Conservation (phyloP, 2,329 filamentous ascomycete genomes). For the Neocatenulostroma microsporum region DNA sequence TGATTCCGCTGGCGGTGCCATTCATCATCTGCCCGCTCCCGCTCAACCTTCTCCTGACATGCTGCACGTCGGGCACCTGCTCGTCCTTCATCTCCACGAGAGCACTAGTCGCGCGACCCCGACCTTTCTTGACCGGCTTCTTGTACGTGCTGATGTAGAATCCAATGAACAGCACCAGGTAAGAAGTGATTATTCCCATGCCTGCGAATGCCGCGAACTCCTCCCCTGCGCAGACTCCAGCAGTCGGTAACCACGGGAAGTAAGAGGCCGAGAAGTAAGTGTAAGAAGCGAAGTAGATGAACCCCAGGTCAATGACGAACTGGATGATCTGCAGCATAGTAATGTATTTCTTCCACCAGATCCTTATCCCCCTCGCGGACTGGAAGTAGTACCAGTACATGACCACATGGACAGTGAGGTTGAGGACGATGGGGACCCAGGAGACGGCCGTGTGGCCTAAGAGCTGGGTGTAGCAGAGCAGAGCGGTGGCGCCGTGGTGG, state of each 20-base stretch:
- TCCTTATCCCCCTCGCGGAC: conserved; percentile 85
- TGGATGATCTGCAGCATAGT: conserved; percentile 95
- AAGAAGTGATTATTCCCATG: conserved; percentile 85
- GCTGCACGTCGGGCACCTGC: conserved; percentile 50
- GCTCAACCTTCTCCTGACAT: conserved; percentile 47
- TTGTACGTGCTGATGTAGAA: conserved; percentile 98
- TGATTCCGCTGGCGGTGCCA: conserved; percentile 28
- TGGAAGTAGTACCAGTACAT: conserved; percentile 99
- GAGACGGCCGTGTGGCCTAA: conserved; percentile 88
- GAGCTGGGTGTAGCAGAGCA: conserved; percentile 96
- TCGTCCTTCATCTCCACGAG: conserved; percentile 76
- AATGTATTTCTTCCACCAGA: conserved; percentile 99
- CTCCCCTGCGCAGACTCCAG: conserved; percentile 83
- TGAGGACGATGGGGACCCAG: conserved; percentile 89
- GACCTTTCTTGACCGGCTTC: conserved; percentile 66
- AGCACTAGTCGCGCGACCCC: conserved; percentile 73
- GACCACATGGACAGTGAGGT: conserved; percentile 89
- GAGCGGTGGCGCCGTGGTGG: conserved; percentile 92
- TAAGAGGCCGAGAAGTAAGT: conserved; percentile 94
- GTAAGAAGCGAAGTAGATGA: conserved; percentile 99
- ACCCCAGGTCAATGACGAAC: conserved; percentile 94
- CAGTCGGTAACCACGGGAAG: conserved; percentile 75
- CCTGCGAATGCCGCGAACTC: conserved; percentile 93
- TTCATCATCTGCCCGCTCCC: conserved; percentile 32
- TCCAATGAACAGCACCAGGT: conserved; percentile 95